Percentiles rank a stretch among this genome's conserved stretches.
Evolutionary conservation across 768 basidiomycete genomes (phyloP).

Genomic region (Melanogaster broomeanus): DNA sequence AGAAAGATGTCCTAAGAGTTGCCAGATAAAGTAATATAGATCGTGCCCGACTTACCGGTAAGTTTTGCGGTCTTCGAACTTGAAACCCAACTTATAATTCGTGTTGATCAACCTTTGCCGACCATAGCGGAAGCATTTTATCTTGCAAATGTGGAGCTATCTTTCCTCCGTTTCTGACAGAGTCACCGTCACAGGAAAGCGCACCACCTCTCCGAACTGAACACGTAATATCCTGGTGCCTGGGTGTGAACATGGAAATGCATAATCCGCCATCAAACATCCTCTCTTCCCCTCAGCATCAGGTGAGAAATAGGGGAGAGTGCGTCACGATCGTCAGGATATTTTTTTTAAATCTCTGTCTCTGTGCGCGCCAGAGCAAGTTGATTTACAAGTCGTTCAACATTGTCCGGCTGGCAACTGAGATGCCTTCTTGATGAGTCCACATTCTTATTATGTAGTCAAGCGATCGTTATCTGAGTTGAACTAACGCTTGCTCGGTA

Average conservation of each 20-base stretch:
- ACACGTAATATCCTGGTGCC: slow-evolving; percentile 26
- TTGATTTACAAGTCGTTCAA: too few species aligned
- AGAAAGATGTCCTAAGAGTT: slow-evolving; percentile 26
- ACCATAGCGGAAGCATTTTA: slow-evolving; percentile 28
- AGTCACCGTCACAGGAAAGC: slow-evolving; percentile 5
- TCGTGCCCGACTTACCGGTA: slow-evolving; percentile 26
- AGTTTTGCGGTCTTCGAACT: slow-evolving; percentile 31
- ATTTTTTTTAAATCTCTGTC: too few species aligned
- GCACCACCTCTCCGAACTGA: slow-evolving; percentile 3
- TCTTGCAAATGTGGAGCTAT: slow-evolving; percentile 8
- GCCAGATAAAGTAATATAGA: slow-evolving; percentile 33
- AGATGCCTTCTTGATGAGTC: slow-evolving; percentile 7
- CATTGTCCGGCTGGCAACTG: not conserved
- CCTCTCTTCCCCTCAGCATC: not conserved
- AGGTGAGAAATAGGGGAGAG: not conserved
- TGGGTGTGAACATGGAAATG: slow-evolving; percentile 5
- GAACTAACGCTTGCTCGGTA: slow-evolving; percentile 10
- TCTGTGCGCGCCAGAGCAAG: too few species aligned
- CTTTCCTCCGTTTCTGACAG: slow-evolving; percentile 29
- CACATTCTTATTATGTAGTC: not conserved
- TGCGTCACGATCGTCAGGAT: too few species aligned
- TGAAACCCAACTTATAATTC: slow-evolving; percentile 31
- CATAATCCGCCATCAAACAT: not conserved
- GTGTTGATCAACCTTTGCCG: slow-evolving; percentile 31
- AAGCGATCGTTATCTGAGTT: slow-evolving; percentile 15